These are phyloP conservation scores for Periconia digitata DNA, from an alignment of 2,329 filamentous ascomycete species.

Conservation along the genomic window DNA sequence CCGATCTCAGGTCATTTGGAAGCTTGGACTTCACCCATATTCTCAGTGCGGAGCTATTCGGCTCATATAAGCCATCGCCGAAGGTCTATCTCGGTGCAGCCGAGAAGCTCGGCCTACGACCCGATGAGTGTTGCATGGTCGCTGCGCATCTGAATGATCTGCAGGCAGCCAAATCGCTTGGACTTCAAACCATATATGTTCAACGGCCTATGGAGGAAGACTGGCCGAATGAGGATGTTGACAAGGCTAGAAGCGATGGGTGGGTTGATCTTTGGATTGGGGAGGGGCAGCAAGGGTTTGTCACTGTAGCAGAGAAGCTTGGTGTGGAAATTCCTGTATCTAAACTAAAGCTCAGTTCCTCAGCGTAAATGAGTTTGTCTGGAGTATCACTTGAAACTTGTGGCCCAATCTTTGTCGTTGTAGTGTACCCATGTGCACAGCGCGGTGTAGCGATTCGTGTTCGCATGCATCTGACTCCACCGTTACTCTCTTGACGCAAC, in stretches of 20 bases:
- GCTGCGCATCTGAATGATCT: conserved; percentile 74
- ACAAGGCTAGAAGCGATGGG: conserved; percentile 55
- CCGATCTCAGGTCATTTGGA: conserved; percentile 63
- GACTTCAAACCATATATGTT: conserved; percentile 73
- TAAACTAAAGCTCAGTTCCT: conserved; percentile 17
- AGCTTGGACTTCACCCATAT: conserved; percentile 64
- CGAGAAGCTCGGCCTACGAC: conserved; percentile 57
- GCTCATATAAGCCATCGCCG: conserved; percentile 72
- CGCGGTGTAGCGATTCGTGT: too few relatives aligned
- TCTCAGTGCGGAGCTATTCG: conserved; percentile 70
- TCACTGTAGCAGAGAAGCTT: conserved; percentile 46
- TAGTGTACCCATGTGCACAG: too few relatives aligned
- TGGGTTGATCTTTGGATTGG: conserved; percentile 63
- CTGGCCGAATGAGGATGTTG: conserved; percentile 55
- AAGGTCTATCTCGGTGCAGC: conserved; percentile 70
- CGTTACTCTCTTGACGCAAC: too few relatives aligned
- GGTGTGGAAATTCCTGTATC: conserved; percentile 23
- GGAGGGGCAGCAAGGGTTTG: conserved; percentile 53
- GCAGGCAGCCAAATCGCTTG: conserved; percentile 63
- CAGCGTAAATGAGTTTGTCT: conserved; percentile 12
- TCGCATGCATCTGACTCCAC: too few relatives aligned
- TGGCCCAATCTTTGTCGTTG: too few relatives aligned
- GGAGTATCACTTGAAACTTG: too few relatives aligned
- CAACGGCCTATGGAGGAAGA: conserved; percentile 68
- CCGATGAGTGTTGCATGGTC: conserved; percentile 71